These are phyloP conservation scores for Musa troglodytarum DNA, from an alignment of 176 grass and related monocot genomes.

Conservation along the genomic window DNA sequence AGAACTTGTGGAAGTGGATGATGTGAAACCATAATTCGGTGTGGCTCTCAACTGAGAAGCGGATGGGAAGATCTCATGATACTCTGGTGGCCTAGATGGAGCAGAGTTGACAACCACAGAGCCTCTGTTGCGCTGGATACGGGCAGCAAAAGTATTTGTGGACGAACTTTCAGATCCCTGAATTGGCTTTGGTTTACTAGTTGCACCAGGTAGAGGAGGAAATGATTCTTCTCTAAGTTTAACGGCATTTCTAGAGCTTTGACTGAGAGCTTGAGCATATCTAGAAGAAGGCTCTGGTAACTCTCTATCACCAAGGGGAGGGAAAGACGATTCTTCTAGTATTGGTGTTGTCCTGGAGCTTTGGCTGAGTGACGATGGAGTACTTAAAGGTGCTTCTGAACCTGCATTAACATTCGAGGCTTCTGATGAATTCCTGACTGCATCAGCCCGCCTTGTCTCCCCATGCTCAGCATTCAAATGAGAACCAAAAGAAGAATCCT, in stretches of 20 bases:
- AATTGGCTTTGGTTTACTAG: conserved; percentile 39
- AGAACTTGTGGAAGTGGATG: conserved; percentile 9
- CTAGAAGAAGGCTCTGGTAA: conserved; percentile 48
- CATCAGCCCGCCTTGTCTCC: conserved; percentile 20
- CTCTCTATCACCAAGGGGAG: conserved; percentile 66
- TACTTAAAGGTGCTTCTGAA: background rate
- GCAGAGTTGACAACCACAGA: conserved; percentile 47
- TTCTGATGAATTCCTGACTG: conserved; percentile 24
- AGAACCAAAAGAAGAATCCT: conserved; percentile 13
- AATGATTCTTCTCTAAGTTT: conserved; percentile 74
- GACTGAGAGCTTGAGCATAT: conserved; percentile 70
- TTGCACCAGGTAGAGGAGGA: conserved; percentile 76
- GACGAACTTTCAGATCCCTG: conserved; percentile 55
- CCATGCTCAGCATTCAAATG: conserved; percentile 9
- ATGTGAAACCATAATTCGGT: background rate
- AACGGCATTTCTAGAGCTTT: conserved; percentile 39
- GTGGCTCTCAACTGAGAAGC: conserved; percentile 30
- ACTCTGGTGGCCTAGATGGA: conserved; percentile 18
- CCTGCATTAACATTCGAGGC: conserved; percentile 33
- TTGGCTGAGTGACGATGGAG: conserved; percentile 26
- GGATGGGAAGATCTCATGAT: conserved; percentile 31
- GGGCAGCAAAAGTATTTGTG: conserved; percentile 54
- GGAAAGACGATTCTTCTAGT: conserved; percentile 78
- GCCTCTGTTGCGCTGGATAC: conserved; percentile 48
- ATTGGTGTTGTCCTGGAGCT: conserved; percentile 32